phyloP scores from a whole-genome alignment of 2,329 filamentous ascomycete genomes.

The Epichloe brachyelytri region DNA sequence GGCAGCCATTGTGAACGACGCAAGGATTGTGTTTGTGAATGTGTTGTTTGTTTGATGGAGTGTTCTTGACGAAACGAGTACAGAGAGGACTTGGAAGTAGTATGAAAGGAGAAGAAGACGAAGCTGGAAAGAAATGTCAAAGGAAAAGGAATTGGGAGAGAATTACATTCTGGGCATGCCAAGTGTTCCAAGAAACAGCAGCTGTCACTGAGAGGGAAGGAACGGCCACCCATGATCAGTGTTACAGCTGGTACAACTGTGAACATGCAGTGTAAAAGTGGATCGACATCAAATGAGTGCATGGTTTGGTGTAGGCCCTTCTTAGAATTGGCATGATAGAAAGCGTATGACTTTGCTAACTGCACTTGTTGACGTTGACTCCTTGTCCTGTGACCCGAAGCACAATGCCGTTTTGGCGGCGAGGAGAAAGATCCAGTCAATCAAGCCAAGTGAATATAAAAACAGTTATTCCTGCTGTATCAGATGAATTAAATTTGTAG shows the following conservation, averaged over 20 bases:
- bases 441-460: too few relatives aligned
- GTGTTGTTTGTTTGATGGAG: not conserved
- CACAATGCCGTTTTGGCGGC: too few relatives aligned
- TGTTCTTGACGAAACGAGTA: not conserved
- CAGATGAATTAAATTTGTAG: too few relatives aligned
- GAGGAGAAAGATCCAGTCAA: too few relatives aligned
- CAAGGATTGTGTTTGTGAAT: not conserved
- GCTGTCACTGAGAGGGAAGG: not conserved
- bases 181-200: not conserved
- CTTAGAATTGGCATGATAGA: too few relatives aligned
- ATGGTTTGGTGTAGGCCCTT: too few relatives aligned
- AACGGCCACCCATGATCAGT: not conserved
- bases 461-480: too few relatives aligned
- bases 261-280: not conserved
- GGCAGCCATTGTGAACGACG: slow-evolving; percentile 10
- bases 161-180: not conserved
- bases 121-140: not conserved
- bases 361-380: too few relatives aligned
- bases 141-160: not conserved
- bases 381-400: too few relatives aligned
- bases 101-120: not conserved
- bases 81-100: not conserved
- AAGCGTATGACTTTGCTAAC: too few relatives aligned
- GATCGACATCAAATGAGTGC: not conserved
- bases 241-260: not conserved